Percentiles rank a stretch among this genome's conserved stretches.
phyloP scores from a whole-genome alignment of 2,329 filamentous ascomycete species.

The Aphanoascus verrucosus region DNA sequence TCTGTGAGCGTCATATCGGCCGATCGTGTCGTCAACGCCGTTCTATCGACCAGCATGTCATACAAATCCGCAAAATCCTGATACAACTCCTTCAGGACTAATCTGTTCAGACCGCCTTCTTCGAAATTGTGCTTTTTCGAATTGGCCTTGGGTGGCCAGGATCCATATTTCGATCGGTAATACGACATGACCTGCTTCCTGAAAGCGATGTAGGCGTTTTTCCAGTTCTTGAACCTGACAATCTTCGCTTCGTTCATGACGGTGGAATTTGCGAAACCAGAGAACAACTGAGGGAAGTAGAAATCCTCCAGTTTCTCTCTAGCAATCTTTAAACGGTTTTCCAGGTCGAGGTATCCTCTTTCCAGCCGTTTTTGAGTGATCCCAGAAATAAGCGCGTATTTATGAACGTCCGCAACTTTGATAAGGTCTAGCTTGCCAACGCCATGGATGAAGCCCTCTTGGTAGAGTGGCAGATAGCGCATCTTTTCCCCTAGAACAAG shows the following conservation, averaged over 20 bases:
- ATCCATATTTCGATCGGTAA: slow-evolving; percentile 57
- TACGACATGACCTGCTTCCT: slow-evolving; percentile 61
- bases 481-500: slow-evolving; percentile 82
- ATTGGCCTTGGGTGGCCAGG: slow-evolving; percentile 81
- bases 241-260: slow-evolving; percentile 64
- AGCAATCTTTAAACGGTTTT: slow-evolving; percentile 59
- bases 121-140: slow-evolving; percentile 87
- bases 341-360: slow-evolving; percentile 67
- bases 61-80: slow-evolving; percentile 78
- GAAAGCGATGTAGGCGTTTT: slow-evolving; percentile 60
- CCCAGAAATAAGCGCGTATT: slow-evolving; percentile 59
- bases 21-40: slow-evolving; percentile 64
- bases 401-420: slow-evolving; percentile 55
- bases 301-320: slow-evolving; percentile 71
- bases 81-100: slow-evolving; percentile 73
- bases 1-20: slow-evolving; percentile 55
- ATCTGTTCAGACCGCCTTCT: slow-evolving; percentile 73
- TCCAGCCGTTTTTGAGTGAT: slow-evolving; percentile 71
- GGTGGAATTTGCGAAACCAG: slow-evolving; percentile 76
- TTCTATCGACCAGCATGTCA: slow-evolving; percentile 75
- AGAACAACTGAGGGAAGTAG: slow-evolving; percentile 81
- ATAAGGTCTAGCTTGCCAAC: slow-evolving; percentile 72
- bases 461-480: slow-evolving; percentile 71
- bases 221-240: slow-evolving; percentile 79
- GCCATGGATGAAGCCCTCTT: slow-evolving; percentile 82